Base-by-base conservation (phyloP, 1,284 basidiomycete genomes). In the Rhodotorula sp. region DNA sequence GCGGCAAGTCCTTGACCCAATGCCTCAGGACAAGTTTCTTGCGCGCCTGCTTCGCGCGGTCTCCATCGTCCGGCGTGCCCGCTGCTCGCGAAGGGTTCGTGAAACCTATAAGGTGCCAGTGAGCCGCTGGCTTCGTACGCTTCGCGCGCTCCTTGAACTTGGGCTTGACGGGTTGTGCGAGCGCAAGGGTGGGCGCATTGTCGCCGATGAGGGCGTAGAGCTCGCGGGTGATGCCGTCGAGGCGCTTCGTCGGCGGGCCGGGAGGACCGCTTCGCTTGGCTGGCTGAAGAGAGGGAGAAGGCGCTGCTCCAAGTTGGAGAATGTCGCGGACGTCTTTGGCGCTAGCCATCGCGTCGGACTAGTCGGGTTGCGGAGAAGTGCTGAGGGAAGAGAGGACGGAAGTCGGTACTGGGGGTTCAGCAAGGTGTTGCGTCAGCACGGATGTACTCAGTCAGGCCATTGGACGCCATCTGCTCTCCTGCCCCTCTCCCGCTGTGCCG, bases 151-250 rank as follows among this genome's bases (percentile, higher is more conserved):
- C 89, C 78, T 94, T 94, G 73, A 96, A 86, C 67, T 89, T 88
- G 48, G 93, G 90, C 76, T 90, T 90, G 69, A 76, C 69, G 56
- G 70, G 73, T 56, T 62, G 69, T 50, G 59, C 77, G 66, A 74
- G 53, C 26, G 87, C 86, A 0, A 87, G 74, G 34, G 80, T 65
- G 65, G 76, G 75, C 37, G 71, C 65, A 65, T 92, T 91, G 75
- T 92, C 88, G 26, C 95, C 96, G 73, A 99, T 95, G 69, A 99
- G 86, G 1, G 91, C 89, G 80, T 91, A 97, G 4, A 99, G 85
- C 80, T 98, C 94, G 73, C 94, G 85, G 0, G 92, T 89, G 74
- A 98, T 95, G 31, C 94, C 95, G 46, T 93, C 91, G 2, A 89
- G 90, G 80, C 75, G 72, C 51, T 72, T 68, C 15, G 46, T 40